These are phyloP conservation scores for Amanita exitialis DNA, from an alignment of 768 basidiomycete genomes.

Conservation along the genomic window DNA sequence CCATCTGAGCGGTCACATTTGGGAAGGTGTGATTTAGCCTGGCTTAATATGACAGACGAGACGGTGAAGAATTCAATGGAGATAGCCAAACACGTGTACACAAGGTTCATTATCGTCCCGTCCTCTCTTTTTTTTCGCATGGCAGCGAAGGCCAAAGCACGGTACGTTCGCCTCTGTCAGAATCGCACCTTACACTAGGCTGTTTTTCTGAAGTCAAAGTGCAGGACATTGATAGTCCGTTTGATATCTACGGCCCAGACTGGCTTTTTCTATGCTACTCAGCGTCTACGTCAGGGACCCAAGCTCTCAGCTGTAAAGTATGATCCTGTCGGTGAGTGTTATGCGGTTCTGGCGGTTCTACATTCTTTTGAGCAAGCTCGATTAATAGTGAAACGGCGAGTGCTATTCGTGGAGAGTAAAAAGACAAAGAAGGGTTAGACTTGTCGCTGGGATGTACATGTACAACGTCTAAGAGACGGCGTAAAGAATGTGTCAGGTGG, in stretches of 20 bases:
- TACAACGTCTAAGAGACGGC: too few species aligned
- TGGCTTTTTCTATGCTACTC: constrained; percentile 84
- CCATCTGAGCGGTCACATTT: too few species aligned
- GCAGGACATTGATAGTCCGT: constrained; percentile 76
- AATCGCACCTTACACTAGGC: not conserved
- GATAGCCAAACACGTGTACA: too few species aligned
- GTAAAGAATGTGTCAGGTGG: too few species aligned
- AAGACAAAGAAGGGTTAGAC: constrained; percentile 50
- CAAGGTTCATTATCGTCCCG: not conserved
- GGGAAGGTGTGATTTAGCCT: too few species aligned
- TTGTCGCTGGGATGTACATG: too few species aligned
- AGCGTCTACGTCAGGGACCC: constrained; percentile 64
- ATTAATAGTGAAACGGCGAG: constrained; percentile 50
- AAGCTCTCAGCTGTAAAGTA: constrained; percentile 87
- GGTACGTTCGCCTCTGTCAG: constrained; percentile 7
- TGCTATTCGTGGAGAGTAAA: constrained; percentile 72
- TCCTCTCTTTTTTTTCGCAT: not conserved
- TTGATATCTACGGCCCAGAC: constrained; percentile 89
- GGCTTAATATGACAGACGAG: too few species aligned
- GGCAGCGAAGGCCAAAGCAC: constrained; percentile 13
- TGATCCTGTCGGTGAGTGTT: constrained; percentile 67
- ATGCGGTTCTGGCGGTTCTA: not conserved
- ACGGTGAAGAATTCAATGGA: too few species aligned
- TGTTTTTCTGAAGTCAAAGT: not conserved
- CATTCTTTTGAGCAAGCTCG: not conserved